Evolutionary conservation across 148 eudicot species (phyloP), one percentile per base, ranked within the genome.

Genomic region (Hydrangea macrophylla): DNA sequence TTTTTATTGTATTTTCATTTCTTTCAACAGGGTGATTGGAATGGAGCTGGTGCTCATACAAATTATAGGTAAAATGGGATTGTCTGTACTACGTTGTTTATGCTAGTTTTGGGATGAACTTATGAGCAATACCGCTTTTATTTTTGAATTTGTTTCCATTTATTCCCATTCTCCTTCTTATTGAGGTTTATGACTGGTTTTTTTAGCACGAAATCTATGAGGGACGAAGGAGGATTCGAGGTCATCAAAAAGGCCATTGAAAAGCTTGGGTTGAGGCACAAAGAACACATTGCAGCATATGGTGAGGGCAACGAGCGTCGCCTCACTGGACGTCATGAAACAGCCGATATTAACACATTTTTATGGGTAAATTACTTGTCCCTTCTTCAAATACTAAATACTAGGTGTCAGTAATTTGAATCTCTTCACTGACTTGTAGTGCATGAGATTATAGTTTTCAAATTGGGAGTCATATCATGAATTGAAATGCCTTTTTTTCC

Each of bases 261-360:
- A 9, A 83, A 83, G 80, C 78, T 83, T n/a, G 75, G 78, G 10
- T 33, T 62, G 67, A 83, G 28, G 79, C 87, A 83, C 80, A 80
- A 78, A 42, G 84, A 83, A 50, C 84, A 83, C 60, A 83, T 83
- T 62, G 74, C 80, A 30, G 87, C 87, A 5, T 80, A 83, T 56
- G 84, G 87, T n/a, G 82, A 83, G 66, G 87, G 87, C 71, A 83
- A 83, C 23, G 87, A 83, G 60, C 82, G 87, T 33, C 84, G 84
- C 28, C 84, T 83, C n/a, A 83, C 87, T 10, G 84, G 87, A 62
- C 68, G 58, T 30, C 87, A 83, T 39, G 87, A 83, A 64, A 83
- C 87, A 0, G 84, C 87, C 22, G 74, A 80, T 58, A 83, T 83
- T 51, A 64, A 78, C 67, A 78, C 80, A 22, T 83, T 83, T 76